Conservation (phyloP, 2,329 filamentous ascomycete genomes). For the Aspergillus pseudotamarii region DNA sequence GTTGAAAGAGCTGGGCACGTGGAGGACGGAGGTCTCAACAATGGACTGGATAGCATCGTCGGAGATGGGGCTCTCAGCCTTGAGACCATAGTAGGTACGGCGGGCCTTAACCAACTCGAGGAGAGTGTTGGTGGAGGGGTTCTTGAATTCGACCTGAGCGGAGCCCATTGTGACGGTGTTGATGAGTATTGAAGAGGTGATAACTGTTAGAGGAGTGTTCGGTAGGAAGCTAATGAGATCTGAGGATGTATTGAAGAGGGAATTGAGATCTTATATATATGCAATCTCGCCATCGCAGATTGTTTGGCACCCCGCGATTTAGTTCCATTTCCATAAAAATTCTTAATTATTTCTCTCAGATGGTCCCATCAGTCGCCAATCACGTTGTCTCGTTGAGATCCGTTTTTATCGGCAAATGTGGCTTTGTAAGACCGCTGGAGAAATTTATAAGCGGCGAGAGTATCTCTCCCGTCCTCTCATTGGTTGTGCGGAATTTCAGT, state of each 20-base stretch:
- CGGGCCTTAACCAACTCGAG: conserved; percentile 36
- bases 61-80: conserved; percentile 36
- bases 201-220: not conserved
- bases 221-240: not conserved
- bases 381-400: too few relatives aligned
- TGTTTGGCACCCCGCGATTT: not conserved
- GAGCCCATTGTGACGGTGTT: conserved; percentile 43
- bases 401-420: not conserved
- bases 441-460: not conserved
- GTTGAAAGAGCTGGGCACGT: conserved; percentile 83
- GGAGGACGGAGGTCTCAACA: conserved; percentile 55
- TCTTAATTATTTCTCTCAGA: not conserved
- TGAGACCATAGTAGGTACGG: conserved; percentile 35
- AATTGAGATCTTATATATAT: not conserved
- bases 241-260: not conserved
- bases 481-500: not conserved
- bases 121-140: conserved; percentile 33
- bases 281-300: not conserved
- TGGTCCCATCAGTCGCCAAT: not conserved
- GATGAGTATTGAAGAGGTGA: not conserved
- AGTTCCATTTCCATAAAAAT: not conserved
- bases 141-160: conserved; percentile 36
- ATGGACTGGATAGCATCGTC: conserved; percentile 36
- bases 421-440: not conserved
- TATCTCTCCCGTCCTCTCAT: not conserved